phyloP scores from a whole-genome alignment of 768 basidiomycete species.

The Paxillus ammoniavirescens region DNA sequence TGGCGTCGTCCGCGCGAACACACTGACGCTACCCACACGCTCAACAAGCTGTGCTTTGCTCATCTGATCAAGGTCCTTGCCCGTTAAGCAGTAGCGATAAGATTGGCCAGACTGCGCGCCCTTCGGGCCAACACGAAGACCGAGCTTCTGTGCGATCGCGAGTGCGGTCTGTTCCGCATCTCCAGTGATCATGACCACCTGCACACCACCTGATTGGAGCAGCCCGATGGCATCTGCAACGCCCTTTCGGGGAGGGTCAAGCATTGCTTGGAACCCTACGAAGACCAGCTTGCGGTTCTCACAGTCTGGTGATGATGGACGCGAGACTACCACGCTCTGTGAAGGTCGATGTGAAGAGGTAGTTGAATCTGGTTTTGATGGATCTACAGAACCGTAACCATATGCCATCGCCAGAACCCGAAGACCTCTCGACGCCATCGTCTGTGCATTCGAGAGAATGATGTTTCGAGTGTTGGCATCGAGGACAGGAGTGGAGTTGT shows the following conservation, averaged over 20 bases:
- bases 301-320: slow-evolving; percentile 34
- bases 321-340: slow-evolving; percentile 23
- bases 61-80: slow-evolving; percentile 83
- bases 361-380: slow-evolving; percentile 21
- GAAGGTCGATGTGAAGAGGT: slow-evolving; percentile 15
- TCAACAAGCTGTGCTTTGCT: slow-evolving; percentile 78
- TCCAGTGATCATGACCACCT: slow-evolving; percentile 98
- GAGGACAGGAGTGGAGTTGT: slow-evolving; percentile 82
- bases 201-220: slow-evolving; percentile 83
- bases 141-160: slow-evolving; percentile 83
- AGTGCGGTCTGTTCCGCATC: slow-evolving; percentile 91
- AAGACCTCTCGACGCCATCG: slow-evolving; percentile 71
- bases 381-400: slow-evolving; percentile 63
- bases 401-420: slow-evolving; percentile 93
- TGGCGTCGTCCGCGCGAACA: slow-evolving; percentile 95
- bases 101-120: slow-evolving; percentile 31
- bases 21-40: slow-evolving; percentile 74
- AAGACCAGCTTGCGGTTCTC: slow-evolving; percentile 68
- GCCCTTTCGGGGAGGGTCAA: slow-evolving; percentile 90
- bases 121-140: slow-evolving; percentile 60
- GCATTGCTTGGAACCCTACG: slow-evolving; percentile 92
- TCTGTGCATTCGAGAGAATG: slow-evolving; percentile 69
- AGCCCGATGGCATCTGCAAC: slow-evolving; percentile 87
- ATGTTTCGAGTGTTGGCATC: slow-evolving; percentile 66
- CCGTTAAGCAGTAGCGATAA: slow-evolving; percentile 61